Evolutionary conservation across 345 rosid species (phyloP).

Genomic region (Litchi chinensis): DNA sequence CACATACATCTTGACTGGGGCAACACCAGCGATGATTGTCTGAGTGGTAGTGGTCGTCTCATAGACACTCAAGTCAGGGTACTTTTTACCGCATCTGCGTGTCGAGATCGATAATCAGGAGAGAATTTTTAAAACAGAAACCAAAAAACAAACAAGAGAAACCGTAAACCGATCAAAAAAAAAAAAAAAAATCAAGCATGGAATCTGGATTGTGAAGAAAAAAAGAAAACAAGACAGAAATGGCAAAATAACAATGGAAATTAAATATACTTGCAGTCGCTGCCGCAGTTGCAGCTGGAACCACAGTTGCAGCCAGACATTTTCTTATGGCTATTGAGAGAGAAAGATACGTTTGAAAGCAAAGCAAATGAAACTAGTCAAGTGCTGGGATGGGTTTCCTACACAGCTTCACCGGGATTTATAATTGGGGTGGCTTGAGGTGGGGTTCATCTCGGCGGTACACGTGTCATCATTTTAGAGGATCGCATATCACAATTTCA

Average conservation of each 20-base stretch:
- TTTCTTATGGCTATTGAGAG: slow-evolving; percentile 41
- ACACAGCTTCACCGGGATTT: not conserved
- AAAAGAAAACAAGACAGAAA: not conserved
- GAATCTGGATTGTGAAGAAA: no score
- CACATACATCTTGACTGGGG: slow-evolving; percentile 28
- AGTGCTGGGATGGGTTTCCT: not conserved
- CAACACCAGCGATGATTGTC: slow-evolving; percentile 37
- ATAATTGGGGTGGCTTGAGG: not conserved
- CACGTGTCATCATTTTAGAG: slow-evolving; percentile 24
- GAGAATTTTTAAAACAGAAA: no score
- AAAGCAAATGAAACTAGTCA: not conserved
- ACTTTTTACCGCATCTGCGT: slow-evolving; percentile 34
- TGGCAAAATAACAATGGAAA: no score
- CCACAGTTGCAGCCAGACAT: slow-evolving; percentile 50
- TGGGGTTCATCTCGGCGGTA: slow-evolving; percentile 22
- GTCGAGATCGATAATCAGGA: not conserved
- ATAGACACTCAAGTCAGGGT: slow-evolving; percentile 41
- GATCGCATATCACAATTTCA: not conserved
- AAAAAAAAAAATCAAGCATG: no score
- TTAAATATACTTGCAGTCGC: slow-evolving; percentile 31
- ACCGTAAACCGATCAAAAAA: no score
- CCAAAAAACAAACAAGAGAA: no score
- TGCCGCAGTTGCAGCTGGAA: slow-evolving; percentile 40
- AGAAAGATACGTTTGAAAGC: slow-evolving; percentile 35
- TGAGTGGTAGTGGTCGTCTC: slow-evolving; percentile 34